Evolutionary conservation across 352 stramenopile genomes (phyloP).

Genomic region (Halophytophthora polymorphica): DNA sequence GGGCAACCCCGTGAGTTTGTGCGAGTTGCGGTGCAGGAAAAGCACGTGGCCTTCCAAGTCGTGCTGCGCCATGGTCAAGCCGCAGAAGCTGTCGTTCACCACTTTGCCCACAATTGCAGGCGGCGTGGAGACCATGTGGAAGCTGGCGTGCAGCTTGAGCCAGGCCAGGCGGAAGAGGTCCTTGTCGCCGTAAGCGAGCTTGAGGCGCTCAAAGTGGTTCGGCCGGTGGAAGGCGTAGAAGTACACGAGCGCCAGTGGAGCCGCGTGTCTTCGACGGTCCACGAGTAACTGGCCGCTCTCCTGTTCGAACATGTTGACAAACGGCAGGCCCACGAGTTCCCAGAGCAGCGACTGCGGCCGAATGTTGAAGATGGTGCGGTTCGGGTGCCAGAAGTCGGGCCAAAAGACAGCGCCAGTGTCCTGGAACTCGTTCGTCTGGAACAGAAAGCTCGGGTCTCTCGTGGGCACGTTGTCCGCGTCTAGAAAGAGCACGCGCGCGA

Average conservation of each 20-base stretch:
- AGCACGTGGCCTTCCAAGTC: constrained; percentile 21
- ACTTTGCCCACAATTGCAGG: constrained; percentile 23
- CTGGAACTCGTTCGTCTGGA: constrained; percentile 33
- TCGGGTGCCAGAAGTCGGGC: too few species aligned
- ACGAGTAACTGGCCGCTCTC: constrained; percentile 47
- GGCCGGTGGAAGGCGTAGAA: constrained; percentile 31
- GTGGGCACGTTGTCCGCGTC: constrained; percentile 54
- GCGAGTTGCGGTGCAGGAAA: too few species aligned
- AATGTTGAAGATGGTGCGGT: constrained; percentile 75
- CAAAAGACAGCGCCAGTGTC: constrained; percentile 49
- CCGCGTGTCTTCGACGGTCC: constrained; percentile 17
- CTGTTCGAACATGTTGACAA: constrained; percentile 49
- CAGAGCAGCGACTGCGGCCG: constrained; percentile 46
- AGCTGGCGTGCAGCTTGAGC: constrained; percentile 27
- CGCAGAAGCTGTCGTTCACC: constrained; percentile 26
- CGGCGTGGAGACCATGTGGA: constrained; percentile 39
- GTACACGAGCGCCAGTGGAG: constrained; percentile 19
- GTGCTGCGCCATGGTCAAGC: constrained; percentile 35
- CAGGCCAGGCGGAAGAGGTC: constrained; percentile 46
- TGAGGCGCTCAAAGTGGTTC: constrained; percentile 22
- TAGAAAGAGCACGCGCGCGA: constrained; percentile 47
- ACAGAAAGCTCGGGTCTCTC: constrained; percentile 47
- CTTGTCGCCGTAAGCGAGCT: constrained; percentile 41
- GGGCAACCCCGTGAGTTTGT: constrained; percentile 29
- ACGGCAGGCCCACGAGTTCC: constrained; percentile 30